Base-by-base conservation (phyloP, 352 stramenopile genomes). In the Pythium pectinolyticum region DNA sequence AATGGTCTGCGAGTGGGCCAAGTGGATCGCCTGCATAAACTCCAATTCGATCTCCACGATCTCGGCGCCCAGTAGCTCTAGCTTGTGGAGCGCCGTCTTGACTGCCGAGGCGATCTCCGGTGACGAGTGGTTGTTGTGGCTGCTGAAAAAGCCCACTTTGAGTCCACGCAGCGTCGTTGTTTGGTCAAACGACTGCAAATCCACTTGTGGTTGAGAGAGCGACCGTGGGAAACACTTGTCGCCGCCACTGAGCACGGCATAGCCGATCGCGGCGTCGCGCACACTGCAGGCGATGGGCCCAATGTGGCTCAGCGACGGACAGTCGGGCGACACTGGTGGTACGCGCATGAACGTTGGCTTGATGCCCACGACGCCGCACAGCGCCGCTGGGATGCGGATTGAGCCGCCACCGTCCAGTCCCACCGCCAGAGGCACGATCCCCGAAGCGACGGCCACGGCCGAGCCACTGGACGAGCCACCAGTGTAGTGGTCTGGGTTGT, bases 381-480 rank as follows among this genome's bases (percentile, higher is more conserved):
- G 61, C n/a, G 69, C 70, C 5, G 89, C 81, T n/a, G 94, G 94
- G 37, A 97, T 93, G 1, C 92, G 88, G 59, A 98, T 94, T 1
- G 86, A 97, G 11, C 92, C 94, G 11, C 91, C 92, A 31, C 86
- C 90, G 70, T 98, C 94, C 15, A 87, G 67, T 11, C 88, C 94
- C 10, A 98, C 61, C 0, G 89, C 86, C 3, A 98, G 60, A 3
- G 90, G 91, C 30, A 96, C 84, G n/a, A 98, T 58, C 20, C 92
- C 94, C 11, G 87, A 81, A 2, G 91, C 65, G 15, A 98, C 90
- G 1, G 89, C 90, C 11, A 83, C 91, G 22, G 92, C 90, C 14
- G 84, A 95, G 17, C 92, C 94, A 65, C 86, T 95, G 3, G 88
- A 97, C 2, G 88, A 97, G n/a, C 94, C 94, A 60, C 92, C 94